A percentile compares a stretch with the other conserved stretches of the same genome.
phyloP scores from a whole-genome alignment of 2,329 filamentous ascomycete genomes.

The Furcasterigmium sp. region DNA sequence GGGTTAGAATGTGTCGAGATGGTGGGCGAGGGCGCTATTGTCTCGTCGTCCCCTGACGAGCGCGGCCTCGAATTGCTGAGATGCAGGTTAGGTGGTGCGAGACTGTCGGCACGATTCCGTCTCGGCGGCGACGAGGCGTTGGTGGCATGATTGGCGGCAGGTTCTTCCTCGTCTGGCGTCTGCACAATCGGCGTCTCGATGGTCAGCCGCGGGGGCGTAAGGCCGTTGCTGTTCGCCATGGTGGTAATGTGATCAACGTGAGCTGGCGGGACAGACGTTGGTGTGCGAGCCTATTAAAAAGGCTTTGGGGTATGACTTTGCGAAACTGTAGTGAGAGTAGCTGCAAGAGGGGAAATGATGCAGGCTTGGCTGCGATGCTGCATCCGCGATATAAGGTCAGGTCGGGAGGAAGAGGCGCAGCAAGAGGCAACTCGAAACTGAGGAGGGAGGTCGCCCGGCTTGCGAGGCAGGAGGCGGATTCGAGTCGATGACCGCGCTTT shows the following conservation, averaged over 20 bases:
- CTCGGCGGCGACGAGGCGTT: not conserved
- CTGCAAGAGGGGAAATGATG: not conserved
- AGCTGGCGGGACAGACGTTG: too few relatives aligned
- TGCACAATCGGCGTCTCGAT: slow-evolving; percentile 1
- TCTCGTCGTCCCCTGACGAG: slow-evolving; percentile 9
- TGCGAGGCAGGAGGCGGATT: too few relatives aligned
- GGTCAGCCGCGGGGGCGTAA: not conserved
- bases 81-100: slow-evolving; percentile 1
- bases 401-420: too few relatives aligned
- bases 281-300: too few relatives aligned
- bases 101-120: slow-evolving; percentile 2
- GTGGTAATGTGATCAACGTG: not conserved
- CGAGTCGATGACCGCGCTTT: too few relatives aligned
- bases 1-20: slow-evolving; percentile 16
- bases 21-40: slow-evolving; percentile 10
- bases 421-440: too few relatives aligned
- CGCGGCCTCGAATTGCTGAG: slow-evolving; percentile 4
- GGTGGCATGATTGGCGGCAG: not conserved
- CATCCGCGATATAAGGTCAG: too few relatives aligned
- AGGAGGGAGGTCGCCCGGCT: too few relatives aligned
- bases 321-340: too few relatives aligned
- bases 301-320: too few relatives aligned
- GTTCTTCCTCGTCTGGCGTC: not conserved
- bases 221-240: slow-evolving; percentile 3
- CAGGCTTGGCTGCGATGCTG: not conserved